Base-by-base conservation (phyloP, 495 filamentous ascomycete species). In the Xylaria bambusicola region DNA sequence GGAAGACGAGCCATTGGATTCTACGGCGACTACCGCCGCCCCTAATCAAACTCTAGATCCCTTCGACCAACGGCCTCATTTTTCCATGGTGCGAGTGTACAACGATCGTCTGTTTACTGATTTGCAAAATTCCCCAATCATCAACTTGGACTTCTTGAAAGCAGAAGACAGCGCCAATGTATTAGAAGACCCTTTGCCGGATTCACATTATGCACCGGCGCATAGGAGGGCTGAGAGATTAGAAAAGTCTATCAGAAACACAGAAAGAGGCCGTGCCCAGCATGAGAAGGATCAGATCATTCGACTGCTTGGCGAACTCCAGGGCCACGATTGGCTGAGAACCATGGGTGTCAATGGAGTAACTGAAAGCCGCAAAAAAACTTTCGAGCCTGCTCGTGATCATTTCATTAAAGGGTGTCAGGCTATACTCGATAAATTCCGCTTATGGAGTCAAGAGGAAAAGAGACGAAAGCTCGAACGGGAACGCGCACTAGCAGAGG, bases 171-270 rank as follows among this genome's bases (percentile, higher is more conserved):
- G 73, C 56, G 66, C 64, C 62, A 70, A 75, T 24, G 63, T 71
- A 10, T 58, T 73, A 6, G 74, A 77, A 12, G 91, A 97, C 65
- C 88, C 90, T 0, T 77, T 96, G 10, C 74, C 81, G 33, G 90
- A 95, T 66, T 74, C 76, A 0, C 67, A 84, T 46, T 96, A 85
- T 71, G 82, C 86, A 60, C 79, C 82, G 1, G 78, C 87, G 0
- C 92, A 97, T 68, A 83, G 85, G 36, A 87, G 87, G 58, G 85
- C 89, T 52, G 91, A 95, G 66, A 80, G 92, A n/a, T 81, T 89
- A 65, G 94, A 99, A 73, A 96, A 93, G 65, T 89, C 92, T 27
- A 86, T 96, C 18, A 88, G 94, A 31, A 98, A 98, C 67, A 88
- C 93, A 38, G 95, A 98, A 69, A 91, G 89, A 66, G 92, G 94